Evolutionary conservation across 345 rosid genomes (phyloP).

Genomic region (Isatis tinctoria): DNA sequence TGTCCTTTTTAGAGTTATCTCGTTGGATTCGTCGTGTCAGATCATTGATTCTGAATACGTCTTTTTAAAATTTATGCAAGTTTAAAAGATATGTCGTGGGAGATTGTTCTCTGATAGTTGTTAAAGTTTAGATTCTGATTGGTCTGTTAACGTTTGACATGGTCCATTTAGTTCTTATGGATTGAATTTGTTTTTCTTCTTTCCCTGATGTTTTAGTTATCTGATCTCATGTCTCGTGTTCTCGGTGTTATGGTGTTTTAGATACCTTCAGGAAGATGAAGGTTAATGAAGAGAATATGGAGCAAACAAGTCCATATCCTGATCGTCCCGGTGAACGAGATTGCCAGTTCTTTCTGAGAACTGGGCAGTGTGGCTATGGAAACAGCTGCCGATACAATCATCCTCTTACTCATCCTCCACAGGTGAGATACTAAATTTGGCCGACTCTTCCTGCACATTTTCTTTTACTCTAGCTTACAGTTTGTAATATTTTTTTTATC

Average conservation of each 20-base stretch:
- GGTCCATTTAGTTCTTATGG: constrained; percentile 9
- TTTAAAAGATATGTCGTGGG: constrained; percentile 10
- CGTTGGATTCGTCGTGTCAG: constrained; percentile 17
- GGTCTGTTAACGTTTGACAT: constrained; percentile 13
- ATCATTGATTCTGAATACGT: constrained; percentile 22
- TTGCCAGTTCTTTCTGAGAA: constrained; percentile 60
- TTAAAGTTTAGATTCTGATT: constrained; percentile 11
- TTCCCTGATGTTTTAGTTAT: background rate
- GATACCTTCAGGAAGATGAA: constrained; percentile 54
- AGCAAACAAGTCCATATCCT: constrained; percentile 50
- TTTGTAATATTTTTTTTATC: constrained; percentile 2
- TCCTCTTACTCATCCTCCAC: constrained; percentile 57
- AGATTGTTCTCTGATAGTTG: background rate
- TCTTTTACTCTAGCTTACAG: background rate
- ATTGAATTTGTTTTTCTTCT: background rate
- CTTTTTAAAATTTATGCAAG: background rate
- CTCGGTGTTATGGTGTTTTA: constrained; percentile 19
- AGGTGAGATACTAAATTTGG: constrained; percentile 30
- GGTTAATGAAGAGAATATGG: constrained; percentile 45
- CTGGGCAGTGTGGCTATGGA: constrained; percentile 74
- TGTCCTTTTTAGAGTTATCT: constrained; percentile 13
- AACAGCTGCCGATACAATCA: constrained; percentile 67
- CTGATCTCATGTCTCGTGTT: background rate
- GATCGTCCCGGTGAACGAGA: constrained; percentile 77
- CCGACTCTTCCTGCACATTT: background rate